These are phyloP conservation scores for Fraxinus cuspidata DNA, from an alignment of 257 asterid species.

Conservation along the genomic window DNA sequence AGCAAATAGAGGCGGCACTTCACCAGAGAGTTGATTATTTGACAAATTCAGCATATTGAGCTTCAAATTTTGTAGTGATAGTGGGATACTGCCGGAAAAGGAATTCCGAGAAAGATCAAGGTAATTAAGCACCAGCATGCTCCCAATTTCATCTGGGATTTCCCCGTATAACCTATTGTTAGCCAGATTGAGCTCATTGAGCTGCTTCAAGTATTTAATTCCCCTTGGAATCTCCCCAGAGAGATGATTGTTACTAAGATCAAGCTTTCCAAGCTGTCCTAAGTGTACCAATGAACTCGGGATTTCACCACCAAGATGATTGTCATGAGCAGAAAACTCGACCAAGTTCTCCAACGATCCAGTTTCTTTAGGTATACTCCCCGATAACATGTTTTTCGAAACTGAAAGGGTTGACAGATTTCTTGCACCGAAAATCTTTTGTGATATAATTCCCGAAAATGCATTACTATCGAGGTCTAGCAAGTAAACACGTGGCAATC, in stretches of 20 bases:
- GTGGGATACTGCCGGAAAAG: constrained; percentile 64
- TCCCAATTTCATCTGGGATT: constrained; percentile 70
- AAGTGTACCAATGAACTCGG: constrained; percentile 54
- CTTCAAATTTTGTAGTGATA: constrained; percentile 60
- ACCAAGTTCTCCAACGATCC: constrained; percentile 50
- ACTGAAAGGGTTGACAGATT: constrained; percentile 52
- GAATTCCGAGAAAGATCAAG: constrained; percentile 74
- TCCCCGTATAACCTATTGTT: constrained; percentile 58
- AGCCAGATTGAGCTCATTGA: constrained; percentile 67
- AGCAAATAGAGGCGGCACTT: constrained; percentile 53
- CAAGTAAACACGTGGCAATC: constrained; percentile 64
- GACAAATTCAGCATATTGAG: constrained; percentile 69
- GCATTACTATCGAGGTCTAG: constrained; percentile 57
- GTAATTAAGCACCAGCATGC: constrained; percentile 61
- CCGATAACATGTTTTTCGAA: constrained; percentile 59
- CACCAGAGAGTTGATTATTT: constrained; percentile 59
- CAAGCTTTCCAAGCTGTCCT: constrained; percentile 53
- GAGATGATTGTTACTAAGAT: constrained; percentile 58
- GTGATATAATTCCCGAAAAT: constrained; percentile 66
- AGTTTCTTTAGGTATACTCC: constrained; percentile 60
- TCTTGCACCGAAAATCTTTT: constrained; percentile 49
- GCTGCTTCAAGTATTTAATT: constrained; percentile 44
- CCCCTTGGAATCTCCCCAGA: constrained; percentile 63
- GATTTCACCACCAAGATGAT: constrained; percentile 56
- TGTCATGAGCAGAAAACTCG: constrained; percentile 47